Evolutionary conservation across 169 alveolate species (phyloP).

Genomic region (Eimeria tenella): DNA sequence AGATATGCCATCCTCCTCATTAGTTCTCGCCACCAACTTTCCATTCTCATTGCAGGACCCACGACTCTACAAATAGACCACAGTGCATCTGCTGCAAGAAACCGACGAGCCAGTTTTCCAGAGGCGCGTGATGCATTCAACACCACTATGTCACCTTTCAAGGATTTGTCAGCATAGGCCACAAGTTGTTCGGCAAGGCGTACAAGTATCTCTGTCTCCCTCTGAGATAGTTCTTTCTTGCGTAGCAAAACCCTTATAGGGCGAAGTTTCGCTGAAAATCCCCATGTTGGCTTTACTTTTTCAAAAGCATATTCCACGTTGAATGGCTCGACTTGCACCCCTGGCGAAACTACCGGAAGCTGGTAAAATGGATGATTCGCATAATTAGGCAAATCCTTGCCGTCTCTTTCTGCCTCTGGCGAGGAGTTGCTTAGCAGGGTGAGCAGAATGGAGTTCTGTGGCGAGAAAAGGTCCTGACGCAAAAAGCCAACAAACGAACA

Average conservation of each 20-base stretch:
- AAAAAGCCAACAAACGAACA: too few species aligned
- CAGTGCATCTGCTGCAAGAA: not conserved
- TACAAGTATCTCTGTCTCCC: not conserved
- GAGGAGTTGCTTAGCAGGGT: too few species aligned
- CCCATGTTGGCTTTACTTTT: not conserved
- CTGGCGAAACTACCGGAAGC: not conserved
- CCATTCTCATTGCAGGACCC: slow-evolving; percentile 14
- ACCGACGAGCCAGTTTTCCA: slow-evolving; percentile 4
- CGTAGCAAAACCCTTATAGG: not conserved
- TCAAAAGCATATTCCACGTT: not conserved
- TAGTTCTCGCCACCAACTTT: not conserved
- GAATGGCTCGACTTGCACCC: not conserved
- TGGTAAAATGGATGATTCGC: not conserved
- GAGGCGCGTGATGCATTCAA: not conserved
- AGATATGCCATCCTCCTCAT: not conserved
- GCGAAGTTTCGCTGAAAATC: not conserved
- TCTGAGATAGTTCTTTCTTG: not conserved
- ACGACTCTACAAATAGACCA: slow-evolving; percentile 33
- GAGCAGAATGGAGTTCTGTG: too few species aligned
- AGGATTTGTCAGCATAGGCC: not conserved
- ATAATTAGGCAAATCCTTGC: too few species aligned
- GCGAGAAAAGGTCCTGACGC: too few species aligned
- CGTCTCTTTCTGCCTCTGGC: too few species aligned
- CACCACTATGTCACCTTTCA: not conserved
- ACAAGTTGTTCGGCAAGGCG: not conserved